Evolutionary conservation across 495 filamentous ascomycete species (phyloP).

Genomic region (Beverwykella pulmonaria): DNA sequence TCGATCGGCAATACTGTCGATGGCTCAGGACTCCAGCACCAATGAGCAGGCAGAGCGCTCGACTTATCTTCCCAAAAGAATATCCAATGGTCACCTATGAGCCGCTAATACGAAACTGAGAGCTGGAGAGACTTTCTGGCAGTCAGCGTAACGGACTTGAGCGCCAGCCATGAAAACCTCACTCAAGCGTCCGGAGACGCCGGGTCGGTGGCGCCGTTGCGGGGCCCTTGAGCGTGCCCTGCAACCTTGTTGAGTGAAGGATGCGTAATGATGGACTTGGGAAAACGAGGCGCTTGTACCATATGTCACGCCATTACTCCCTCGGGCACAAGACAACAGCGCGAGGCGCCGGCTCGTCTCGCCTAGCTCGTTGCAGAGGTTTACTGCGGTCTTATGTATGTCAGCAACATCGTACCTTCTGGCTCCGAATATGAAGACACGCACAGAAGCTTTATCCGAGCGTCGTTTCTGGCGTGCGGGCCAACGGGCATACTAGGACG

Average conservation of each 20-base stretch:
- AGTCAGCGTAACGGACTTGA: neutral
- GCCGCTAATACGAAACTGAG: neutral
- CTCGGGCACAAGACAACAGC: neutral
- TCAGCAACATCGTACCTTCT: neutral
- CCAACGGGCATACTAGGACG: neutral
- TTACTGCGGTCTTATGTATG: neutral
- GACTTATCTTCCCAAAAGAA: slow-evolving; percentile 2
- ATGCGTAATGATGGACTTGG: neutral
- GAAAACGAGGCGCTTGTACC: neutral
- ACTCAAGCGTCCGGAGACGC: neutral
- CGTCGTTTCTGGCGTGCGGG: neutral
- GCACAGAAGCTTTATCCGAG: neutral
- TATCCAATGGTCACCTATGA: neutral
- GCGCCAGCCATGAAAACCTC: neutral
- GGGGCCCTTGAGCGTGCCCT: too few species aligned
- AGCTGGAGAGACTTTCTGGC: neutral
- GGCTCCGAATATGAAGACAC: neutral
- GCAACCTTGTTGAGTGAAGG: neutral
- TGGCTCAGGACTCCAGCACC: neutral
- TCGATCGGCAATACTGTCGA: slow-evolving; percentile 4
- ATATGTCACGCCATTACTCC: slow-evolving; percentile 15
- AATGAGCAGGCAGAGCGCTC: neutral
- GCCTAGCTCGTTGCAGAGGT: neutral
- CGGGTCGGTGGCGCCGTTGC: neutral
- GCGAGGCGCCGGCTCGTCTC: slow-evolving; percentile 1